phyloP scores from a whole-genome alignment of 345 rosid genomes.

The Dovyalis caffra region DNA sequence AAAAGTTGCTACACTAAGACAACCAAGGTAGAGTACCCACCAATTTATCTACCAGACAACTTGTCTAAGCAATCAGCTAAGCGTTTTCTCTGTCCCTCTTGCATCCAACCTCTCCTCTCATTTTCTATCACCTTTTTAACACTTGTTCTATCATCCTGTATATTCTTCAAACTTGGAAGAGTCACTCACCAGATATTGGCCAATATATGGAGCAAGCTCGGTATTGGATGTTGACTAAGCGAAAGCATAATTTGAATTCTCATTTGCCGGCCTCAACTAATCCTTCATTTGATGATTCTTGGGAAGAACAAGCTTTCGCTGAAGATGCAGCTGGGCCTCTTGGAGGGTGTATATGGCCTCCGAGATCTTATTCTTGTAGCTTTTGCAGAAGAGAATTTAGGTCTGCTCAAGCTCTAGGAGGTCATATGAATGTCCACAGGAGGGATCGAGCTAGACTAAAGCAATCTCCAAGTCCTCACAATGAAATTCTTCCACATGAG shows the following conservation, averaged over 20 bases:
- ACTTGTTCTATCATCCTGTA: neutral
- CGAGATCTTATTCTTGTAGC: slow-evolving; percentile 34
- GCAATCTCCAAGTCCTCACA: slow-evolving; percentile 31
- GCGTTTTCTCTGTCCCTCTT: neutral
- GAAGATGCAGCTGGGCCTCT: slow-evolving; percentile 30
- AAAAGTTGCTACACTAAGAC: slow-evolving; percentile 26
- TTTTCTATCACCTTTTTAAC: neutral
- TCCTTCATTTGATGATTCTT: slow-evolving; percentile 48
- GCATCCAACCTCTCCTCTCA: neutral
- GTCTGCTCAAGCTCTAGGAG: slow-evolving; percentile 37
- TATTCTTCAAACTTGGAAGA: neutral
- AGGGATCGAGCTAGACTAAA: slow-evolving; percentile 33
- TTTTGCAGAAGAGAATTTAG: slow-evolving; percentile 32
- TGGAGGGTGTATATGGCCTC: slow-evolving; percentile 37
- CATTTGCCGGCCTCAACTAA: slow-evolving; percentile 28
- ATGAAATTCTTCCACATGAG: slow-evolving; percentile 33
- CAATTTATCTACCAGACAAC: slow-evolving; percentile 39
- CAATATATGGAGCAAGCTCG: slow-evolving; percentile 40
- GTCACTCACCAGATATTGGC: neutral
- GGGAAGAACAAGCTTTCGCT: slow-evolving; percentile 40
- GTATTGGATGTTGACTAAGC: slow-evolving; percentile 52
- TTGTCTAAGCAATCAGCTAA: slow-evolving; percentile 21
- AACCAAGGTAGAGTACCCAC: slow-evolving; percentile 42
- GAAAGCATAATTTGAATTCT: slow-evolving; percentile 38
- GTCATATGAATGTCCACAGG: slow-evolving; percentile 39